phyloP scores from a whole-genome alignment of 306 rosid genomes.

The Medicago arabica region DNA sequence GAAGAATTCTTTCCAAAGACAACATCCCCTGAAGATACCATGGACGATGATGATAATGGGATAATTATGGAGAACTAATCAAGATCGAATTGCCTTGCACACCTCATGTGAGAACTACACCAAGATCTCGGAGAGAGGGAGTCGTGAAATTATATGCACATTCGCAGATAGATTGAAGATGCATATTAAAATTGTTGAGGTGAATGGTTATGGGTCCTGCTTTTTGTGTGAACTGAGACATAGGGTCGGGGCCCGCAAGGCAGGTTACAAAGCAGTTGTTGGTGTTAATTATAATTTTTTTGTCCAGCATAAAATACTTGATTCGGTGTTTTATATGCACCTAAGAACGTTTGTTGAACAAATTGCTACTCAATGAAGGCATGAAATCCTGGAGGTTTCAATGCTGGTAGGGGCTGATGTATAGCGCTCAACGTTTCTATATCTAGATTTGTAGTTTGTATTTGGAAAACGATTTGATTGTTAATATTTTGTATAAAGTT shows the following conservation, averaged over 20 bases:
- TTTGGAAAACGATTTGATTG: slow-evolving; percentile 10
- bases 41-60: slow-evolving; percentile 49
- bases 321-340: slow-evolving; percentile 24
- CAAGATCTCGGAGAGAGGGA: slow-evolving; percentile 27
- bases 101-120: slow-evolving; percentile 11
- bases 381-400: slow-evolving; percentile 16
- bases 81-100: slow-evolving; percentile 26
- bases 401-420: slow-evolving; percentile 3
- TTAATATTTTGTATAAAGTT: slow-evolving; percentile 3
- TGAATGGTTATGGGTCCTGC: background rate
- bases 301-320: slow-evolving; percentile 21
- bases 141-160: slow-evolving; percentile 21
- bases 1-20: slow-evolving; percentile 59
- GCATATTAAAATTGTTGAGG: slow-evolving; percentile 11
- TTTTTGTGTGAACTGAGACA: slow-evolving; percentile 6
- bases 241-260: background rate
- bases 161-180: slow-evolving; percentile 21
- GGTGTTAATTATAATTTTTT: background rate
- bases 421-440: background rate
- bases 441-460: background rate
- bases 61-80: slow-evolving; percentile 46
- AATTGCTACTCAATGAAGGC: background rate
- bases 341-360: slow-evolving; percentile 21
- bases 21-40: slow-evolving; percentile 45
- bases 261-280: too few species aligned